phyloP scores from a whole-genome alignment of 2,329 filamentous ascomycete species.

The Alternaria angustiovoidea region DNA sequence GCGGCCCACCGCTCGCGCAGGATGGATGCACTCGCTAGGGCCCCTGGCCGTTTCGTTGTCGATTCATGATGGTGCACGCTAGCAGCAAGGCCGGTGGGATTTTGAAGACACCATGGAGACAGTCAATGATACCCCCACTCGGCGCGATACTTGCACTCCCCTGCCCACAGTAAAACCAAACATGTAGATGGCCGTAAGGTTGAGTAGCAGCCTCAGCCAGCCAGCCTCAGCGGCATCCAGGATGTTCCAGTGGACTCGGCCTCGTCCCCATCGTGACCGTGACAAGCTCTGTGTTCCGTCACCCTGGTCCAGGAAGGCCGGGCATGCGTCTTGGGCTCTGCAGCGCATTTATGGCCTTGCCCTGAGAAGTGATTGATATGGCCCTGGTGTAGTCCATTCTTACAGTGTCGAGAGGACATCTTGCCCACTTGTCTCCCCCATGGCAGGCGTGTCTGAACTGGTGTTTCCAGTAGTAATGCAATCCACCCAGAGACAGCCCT shows the following conservation, averaged over 20 bases:
- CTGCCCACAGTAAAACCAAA: slow-evolving; percentile 38
- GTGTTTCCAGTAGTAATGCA: slow-evolving; percentile 10
- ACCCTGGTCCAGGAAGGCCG: slow-evolving; percentile 25
- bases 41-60: slow-evolving; percentile 39
- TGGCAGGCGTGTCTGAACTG: slow-evolving; percentile 8
- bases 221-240: slow-evolving; percentile 18
- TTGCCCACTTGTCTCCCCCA: neutral
- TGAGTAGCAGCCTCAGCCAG: slow-evolving; percentile 28
- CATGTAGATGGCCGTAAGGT: slow-evolving; percentile 18
- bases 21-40: slow-evolving; percentile 34
- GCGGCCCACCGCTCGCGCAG: slow-evolving; percentile 27
- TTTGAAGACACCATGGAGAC: slow-evolving; percentile 37
- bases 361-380: neutral
- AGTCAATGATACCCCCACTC: slow-evolving; percentile 41
- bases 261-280: slow-evolving; percentile 4
- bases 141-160: slow-evolving; percentile 23
- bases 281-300: slow-evolving; percentile 22
- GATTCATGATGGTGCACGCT: slow-evolving; percentile 39
- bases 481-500: slow-evolving; percentile 11
- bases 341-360: neutral
- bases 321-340: slow-evolving; percentile 21
- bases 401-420: neutral
- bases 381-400: neutral
- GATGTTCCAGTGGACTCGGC: slow-evolving; percentile 8
- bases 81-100: slow-evolving; percentile 29